Conservation (phyloP, 2,329 filamentous ascomycete species). For the Fusarium pseudonygamai region DNA sequence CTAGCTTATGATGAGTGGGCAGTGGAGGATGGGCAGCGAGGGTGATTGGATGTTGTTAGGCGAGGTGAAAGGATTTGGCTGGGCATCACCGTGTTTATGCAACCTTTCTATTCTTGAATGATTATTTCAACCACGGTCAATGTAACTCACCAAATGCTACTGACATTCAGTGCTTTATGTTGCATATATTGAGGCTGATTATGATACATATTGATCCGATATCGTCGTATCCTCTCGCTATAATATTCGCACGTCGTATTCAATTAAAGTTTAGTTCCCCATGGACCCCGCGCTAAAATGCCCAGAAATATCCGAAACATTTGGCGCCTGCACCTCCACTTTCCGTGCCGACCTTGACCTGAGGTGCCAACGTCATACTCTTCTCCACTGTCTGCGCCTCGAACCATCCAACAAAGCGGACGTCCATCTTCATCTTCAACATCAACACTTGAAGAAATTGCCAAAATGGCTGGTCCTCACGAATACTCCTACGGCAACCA, state of each 20-base stretch:
- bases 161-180: background rate
- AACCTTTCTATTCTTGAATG: background rate
- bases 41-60: background rate
- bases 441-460: background rate
- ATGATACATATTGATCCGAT: background rate
- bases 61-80: background rate
- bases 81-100: background rate
- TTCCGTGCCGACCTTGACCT: background rate
- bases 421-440: background rate
- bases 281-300: background rate
- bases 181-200: background rate
- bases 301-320: background rate
- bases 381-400: background rate
- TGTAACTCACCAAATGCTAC: too few species aligned
- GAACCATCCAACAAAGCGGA: background rate
- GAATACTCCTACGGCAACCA: conserved; percentile 15
- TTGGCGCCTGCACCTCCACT: background rate
- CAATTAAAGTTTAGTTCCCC: conserved; percentile 11
- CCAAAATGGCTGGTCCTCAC: conserved; percentile 22
- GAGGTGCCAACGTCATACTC: background rate
- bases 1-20: conserved; percentile 2
- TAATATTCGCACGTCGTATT: conserved; percentile 23
- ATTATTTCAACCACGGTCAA: too few species aligned
- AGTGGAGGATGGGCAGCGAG: conserved; percentile 1
- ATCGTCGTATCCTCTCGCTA: background rate